These are phyloP conservation scores for Fragilariopsis cylindrus DNA, from an alignment of 108 stramenopile species.

Conservation along the genomic window DNA sequence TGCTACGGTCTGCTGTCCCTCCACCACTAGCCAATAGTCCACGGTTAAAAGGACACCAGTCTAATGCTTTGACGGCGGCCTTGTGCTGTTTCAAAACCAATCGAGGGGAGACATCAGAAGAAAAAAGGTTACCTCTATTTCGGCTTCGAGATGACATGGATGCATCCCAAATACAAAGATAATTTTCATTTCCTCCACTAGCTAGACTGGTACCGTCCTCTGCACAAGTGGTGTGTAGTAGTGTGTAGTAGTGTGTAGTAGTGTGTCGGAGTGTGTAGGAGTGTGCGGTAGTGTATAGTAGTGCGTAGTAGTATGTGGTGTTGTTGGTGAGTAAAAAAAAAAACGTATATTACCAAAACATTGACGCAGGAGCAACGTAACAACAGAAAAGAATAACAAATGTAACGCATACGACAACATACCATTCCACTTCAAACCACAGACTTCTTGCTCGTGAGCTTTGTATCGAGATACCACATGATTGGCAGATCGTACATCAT, in stretches of 20 bases:
- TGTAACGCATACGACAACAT: background rate
- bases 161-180: conserved; percentile 97
- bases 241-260: no score
- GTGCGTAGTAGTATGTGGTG: no score
- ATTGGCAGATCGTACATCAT: conserved; percentile 88
- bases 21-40: conserved; percentile 97
- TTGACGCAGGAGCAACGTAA: no score
- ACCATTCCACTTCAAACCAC: conserved; percentile 63
- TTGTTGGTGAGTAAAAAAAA: no score
- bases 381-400: no score
- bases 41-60: conserved; percentile 98
- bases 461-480: conserved; percentile 61
- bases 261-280: no score
- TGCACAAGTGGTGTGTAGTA: background rate
- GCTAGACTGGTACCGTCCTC: conserved; percentile 92
- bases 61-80: conserved; percentile 98
- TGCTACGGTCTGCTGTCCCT: conserved; percentile 98
- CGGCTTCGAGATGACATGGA: conserved; percentile 52
- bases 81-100: conserved; percentile 88
- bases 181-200: conserved; percentile 98
- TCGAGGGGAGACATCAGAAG: conserved; percentile 81
- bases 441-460: conserved; percentile 82
- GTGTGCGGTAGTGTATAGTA: no score
- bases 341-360: no score
- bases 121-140: conserved; percentile 29